Evolutionary conservation across 805 yeast genomes (phyloP).

Genomic region (Scheffersomyces coipomensis): DNA sequence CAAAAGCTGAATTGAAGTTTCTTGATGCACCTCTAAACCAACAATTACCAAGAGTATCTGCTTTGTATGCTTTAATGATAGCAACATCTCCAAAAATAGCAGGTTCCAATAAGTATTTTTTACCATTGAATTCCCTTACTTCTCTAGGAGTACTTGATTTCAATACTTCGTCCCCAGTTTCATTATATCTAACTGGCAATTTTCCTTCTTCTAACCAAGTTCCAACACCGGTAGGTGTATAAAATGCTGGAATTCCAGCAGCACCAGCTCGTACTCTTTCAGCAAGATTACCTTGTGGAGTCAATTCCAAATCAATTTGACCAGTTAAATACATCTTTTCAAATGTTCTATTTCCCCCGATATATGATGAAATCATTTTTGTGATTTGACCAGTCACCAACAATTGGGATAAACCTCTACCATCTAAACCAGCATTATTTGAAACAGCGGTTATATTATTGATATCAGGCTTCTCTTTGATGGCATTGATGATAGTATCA

Average conservation of each 20-base stretch:
- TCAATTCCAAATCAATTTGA: conserved; percentile 43
- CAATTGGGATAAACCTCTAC: conserved; percentile 41
- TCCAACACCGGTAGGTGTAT: conserved; percentile 47
- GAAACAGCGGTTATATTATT: conserved; percentile 42
- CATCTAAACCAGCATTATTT: conserved; percentile 49
- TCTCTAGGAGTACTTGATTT: conserved; percentile 39
- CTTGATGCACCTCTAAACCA: conserved; percentile 46
- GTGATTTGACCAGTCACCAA: conserved; percentile 42
- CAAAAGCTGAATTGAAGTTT: conserved; percentile 48
- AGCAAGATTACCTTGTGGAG: conserved; percentile 54
- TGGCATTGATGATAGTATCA: conserved; percentile 40
- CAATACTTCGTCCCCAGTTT: conserved; percentile 31
- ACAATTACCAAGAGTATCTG: conserved; percentile 48
- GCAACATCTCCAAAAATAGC: conserved; percentile 50
- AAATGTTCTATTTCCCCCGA: conserved; percentile 44
- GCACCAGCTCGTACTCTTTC: conserved; percentile 49
- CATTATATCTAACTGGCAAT: conserved; percentile 41
- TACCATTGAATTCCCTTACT: conserved; percentile 41
- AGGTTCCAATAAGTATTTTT: conserved; percentile 41
- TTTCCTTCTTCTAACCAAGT: conserved; percentile 53
- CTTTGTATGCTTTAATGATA: conserved; percentile 46
- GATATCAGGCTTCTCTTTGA: conserved; percentile 29
- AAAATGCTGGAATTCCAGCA: conserved; percentile 50
- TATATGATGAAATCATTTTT: conserved; percentile 45
- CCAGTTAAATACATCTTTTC: conserved; percentile 42